Conservation (phyloP, 306 rosid species). For the Pueraria montana region DNA sequence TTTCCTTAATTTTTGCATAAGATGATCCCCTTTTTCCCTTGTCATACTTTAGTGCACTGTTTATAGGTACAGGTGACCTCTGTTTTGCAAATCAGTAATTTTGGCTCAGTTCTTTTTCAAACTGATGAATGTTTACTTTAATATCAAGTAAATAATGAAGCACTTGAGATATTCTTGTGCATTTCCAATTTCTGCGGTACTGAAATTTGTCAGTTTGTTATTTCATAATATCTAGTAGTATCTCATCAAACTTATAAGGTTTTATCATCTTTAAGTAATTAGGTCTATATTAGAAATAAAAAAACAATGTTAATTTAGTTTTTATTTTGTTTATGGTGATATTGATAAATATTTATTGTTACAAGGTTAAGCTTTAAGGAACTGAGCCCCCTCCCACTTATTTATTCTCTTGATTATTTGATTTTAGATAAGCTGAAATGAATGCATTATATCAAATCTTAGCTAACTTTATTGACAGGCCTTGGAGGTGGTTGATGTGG, state of each 20-base stretch:
- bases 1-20: conserved; percentile 34
- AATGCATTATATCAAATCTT: conserved; percentile 33
- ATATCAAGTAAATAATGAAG: conserved; percentile 28
- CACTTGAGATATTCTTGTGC: conserved; percentile 36
- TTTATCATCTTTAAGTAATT: conserved; percentile 21
- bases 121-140: conserved; percentile 36
- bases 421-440: conserved; percentile 30
- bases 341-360: not conserved
- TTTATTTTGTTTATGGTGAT: conserved; percentile 2
- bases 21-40: not conserved
- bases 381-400: not conserved
- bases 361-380: not conserved
- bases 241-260: conserved; percentile 9
- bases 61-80: conserved; percentile 26
- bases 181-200: conserved; percentile 40
- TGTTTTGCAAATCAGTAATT: conserved; percentile 3
- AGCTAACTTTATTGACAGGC: conserved; percentile 67
- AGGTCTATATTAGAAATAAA: conserved; percentile 23
- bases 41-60: conserved; percentile 21
- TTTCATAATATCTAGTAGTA: conserved; percentile 22
- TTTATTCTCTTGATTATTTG: conserved; percentile 22
- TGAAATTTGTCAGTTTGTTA: conserved; percentile 34
- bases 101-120: conserved; percentile 24
- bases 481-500: conserved; percentile 84
- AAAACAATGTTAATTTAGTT: not conserved